A percentile compares a stretch with the other conserved stretches of the same genome.
These are phyloP conservation scores for Hirschfeldia incana DNA, from an alignment of 345 rosid genomes.

Conservation along the genomic window DNA sequence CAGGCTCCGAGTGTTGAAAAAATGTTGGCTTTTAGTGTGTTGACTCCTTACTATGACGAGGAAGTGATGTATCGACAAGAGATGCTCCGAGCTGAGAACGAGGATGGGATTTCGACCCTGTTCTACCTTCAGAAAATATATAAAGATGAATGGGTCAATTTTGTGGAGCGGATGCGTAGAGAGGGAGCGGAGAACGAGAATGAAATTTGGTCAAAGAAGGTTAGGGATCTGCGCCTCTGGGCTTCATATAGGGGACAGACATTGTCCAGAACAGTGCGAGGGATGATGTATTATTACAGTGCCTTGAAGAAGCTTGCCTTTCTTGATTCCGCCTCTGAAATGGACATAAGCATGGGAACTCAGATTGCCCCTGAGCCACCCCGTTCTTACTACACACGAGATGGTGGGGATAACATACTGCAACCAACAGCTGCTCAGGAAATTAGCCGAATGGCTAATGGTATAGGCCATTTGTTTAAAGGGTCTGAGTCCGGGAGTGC, in stretches of 20 bases:
- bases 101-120: slow-evolving; percentile 83
- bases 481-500: slow-evolving; percentile 88
- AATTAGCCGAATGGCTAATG: slow-evolving; percentile 66
- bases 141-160: slow-evolving; percentile 88
- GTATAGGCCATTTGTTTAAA: slow-evolving; percentile 59
- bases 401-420: slow-evolving; percentile 37
- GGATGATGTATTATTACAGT: slow-evolving; percentile 91
- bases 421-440: slow-evolving; percentile 49
- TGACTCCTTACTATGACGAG: slow-evolving; percentile 91
- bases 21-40: slow-evolving; percentile 92
- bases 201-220: slow-evolving; percentile 66
- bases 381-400: slow-evolving; percentile 36
- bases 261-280: slow-evolving; percentile 81
- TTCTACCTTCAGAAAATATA: slow-evolving; percentile 87
- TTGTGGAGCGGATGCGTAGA: slow-evolving; percentile 78
- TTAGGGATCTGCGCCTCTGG: slow-evolving; percentile 87
- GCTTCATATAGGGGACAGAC: slow-evolving; percentile 97
- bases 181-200: slow-evolving; percentile 71
- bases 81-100: slow-evolving; percentile 67
- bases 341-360: slow-evolving; percentile 66
- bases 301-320: slow-evolving; percentile 83
- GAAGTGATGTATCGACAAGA: slow-evolving; percentile 74
- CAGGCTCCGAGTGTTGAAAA: slow-evolving; percentile 83
- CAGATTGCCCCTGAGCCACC: slow-evolving; percentile 37
- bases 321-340: slow-evolving; percentile 88